Conservation (phyloP, 202 grass and related monocot species). For the Miscanthus sacchariflorus region DNA sequence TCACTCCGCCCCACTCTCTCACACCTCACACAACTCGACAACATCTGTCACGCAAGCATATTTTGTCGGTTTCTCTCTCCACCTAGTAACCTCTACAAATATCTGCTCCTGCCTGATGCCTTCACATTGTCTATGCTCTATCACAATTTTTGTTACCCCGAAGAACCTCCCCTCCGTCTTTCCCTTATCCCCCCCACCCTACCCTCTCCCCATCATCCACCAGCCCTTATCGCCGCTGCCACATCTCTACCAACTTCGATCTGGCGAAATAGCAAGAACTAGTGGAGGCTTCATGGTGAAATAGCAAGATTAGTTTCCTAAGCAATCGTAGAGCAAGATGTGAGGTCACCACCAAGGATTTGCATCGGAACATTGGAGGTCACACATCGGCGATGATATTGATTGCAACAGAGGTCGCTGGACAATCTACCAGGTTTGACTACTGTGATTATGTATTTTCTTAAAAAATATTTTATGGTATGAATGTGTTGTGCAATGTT, state of each 20-base stretch:
- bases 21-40: neutral
- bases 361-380: neutral
- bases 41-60: neutral
- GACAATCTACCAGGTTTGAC: neutral
- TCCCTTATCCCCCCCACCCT: neutral
- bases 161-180: neutral
- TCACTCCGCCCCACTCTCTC: neutral
- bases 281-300: neutral
- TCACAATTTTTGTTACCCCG: neutral
- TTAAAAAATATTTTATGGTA: neutral
- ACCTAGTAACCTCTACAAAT: neutral
- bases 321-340: neutral
- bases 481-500: neutral
- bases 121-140: neutral
- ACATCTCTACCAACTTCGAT: neutral
- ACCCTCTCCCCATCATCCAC: neutral
- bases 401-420: no score
- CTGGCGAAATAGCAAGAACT: neutral
- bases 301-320: neutral
- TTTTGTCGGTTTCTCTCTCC: neutral
- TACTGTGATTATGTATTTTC: no score
- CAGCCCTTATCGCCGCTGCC: fast-evolving
- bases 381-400: neutral
- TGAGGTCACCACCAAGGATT: neutral
- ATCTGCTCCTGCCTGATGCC: neutral